Conservation (phyloP, 192 early-diverging fungal genomes). For the Coemansia sp. region DNA sequence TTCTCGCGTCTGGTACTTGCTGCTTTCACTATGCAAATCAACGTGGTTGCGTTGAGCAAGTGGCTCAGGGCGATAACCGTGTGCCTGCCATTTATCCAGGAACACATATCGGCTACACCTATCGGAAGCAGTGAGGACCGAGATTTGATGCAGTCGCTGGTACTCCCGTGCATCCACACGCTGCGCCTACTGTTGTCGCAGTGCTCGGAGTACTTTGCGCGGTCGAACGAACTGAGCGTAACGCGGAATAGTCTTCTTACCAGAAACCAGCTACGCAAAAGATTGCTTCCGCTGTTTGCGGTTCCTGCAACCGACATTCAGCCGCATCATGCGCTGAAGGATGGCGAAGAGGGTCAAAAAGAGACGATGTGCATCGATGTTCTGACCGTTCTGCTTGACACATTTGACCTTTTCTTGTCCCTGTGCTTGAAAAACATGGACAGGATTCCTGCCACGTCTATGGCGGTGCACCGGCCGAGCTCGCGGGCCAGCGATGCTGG, state of each 20-base stretch:
- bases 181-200: slow-evolving; percentile 40
- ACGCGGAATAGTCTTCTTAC: slow-evolving; percentile 8
- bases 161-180: slow-evolving; percentile 40
- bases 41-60: slow-evolving; percentile 28
- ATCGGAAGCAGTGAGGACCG: slow-evolving; percentile 4
- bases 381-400: slow-evolving; percentile 30
- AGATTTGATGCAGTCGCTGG: slow-evolving; percentile 27
- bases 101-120: slow-evolving; percentile 5
- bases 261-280: slow-evolving; percentile 16
- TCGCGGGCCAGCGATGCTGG: slow-evolving; percentile 29
- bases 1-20: slow-evolving; percentile 39
- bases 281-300: slow-evolving; percentile 37
- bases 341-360: neutral
- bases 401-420: slow-evolving; percentile 37
- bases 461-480: slow-evolving; percentile 13
- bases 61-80: slow-evolving; percentile 29
- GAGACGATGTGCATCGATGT: slow-evolving; percentile 25
- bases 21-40: slow-evolving; percentile 41
- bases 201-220: slow-evolving; percentile 34
- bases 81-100: slow-evolving; percentile 30
- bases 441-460: slow-evolving; percentile 2
- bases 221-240: slow-evolving; percentile 1
- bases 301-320: slow-evolving; percentile 15
- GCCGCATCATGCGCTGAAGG: neutral
- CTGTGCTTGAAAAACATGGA: slow-evolving; percentile 38